Evolutionary conservation across 2,329 filamentous ascomycete species (phyloP), one percentile per base, ranked within the genome.

Genomic region (Sporothrix schenckii): DNA sequence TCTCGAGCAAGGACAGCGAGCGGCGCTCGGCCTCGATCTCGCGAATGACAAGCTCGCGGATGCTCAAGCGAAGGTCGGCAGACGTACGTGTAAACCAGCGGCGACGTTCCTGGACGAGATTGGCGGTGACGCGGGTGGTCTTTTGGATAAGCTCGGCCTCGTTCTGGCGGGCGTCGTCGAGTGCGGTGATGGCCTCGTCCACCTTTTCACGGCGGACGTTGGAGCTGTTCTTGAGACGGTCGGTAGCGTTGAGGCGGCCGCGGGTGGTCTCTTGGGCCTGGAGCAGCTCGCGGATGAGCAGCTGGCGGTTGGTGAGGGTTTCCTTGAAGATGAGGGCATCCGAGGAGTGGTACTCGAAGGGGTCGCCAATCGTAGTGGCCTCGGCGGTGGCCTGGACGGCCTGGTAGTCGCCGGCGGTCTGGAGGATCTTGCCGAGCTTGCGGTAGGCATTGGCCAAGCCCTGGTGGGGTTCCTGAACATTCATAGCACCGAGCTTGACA

Each of bases 261-360:
- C 92, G 89, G 1, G 94, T 93, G 27, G 85, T 85, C 78, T 97
- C 92, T 79, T 98, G 94, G 0, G 95, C 94, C 80, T 97, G 93
- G 34, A 97, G 82, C 72, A 98, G 89, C 77, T 99, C 95, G 71
- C 95, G 93, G 56, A 97, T 91, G 24, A 99, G 87, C 73, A 99
- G 97, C 81, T 99, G 95, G 14, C 95, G 92, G 82, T 99, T 99
- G 4, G 95, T 99, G 73, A 99, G 86, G 13, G 94, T 97, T 79
- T 99, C 95, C 80, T 99, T 99, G 75, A 98, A 95, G 76, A 98
- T 97, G 78, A 97, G 97, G 58, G 95, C 92, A 80, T 99, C 95
- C 70, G 92, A 90, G 58, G 93, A 97, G 81, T 98, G 93, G 78
- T 98, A 97, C 76, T 94, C 92, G 73, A 99, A 89, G 13, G 95